Conservation (phyloP, 495 filamentous ascomycete species). For the Coniosporium apollinis region DNA sequence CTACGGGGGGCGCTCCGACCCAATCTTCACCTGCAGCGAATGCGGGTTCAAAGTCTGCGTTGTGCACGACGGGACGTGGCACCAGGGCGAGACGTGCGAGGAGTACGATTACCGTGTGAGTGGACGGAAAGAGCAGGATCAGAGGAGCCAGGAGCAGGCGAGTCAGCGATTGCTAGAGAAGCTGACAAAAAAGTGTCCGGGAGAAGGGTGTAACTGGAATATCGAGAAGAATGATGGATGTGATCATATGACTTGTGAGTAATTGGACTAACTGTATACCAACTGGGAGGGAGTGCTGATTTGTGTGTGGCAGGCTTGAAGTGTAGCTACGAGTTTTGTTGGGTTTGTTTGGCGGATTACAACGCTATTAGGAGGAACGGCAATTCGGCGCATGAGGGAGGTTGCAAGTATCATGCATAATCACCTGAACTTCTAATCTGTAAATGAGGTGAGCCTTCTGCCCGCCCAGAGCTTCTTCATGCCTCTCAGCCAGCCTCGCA, state of each 20-base stretch:
- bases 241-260: slow-evolving; percentile 21
- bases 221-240: slow-evolving; percentile 22
- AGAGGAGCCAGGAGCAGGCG: slow-evolving; percentile 13
- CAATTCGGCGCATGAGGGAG: background rate
- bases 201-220: slow-evolving; percentile 12
- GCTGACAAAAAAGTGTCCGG: slow-evolving; percentile 20
- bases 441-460: too few relatives aligned
- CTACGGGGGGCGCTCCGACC: slow-evolving; percentile 4
- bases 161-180: slow-evolving; percentile 9
- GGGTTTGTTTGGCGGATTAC: slow-evolving; percentile 10
- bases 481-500: too few relatives aligned
- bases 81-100: slow-evolving; percentile 24
- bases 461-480: too few relatives aligned
- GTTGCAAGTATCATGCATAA: background rate
- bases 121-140: slow-evolving; percentile 8
- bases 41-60: slow-evolving; percentile 26
- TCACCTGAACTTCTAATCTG: too few relatives aligned
- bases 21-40: slow-evolving; percentile 19
- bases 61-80: slow-evolving; percentile 22
- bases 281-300: background rate
- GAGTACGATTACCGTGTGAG: slow-evolving; percentile 20
- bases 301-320: slow-evolving; percentile 8
- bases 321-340: slow-evolving; percentile 21
- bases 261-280: background rate
- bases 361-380: background rate